Percentiles rank a stretch among this genome's conserved stretches.
Conservation (phyloP, 768 basidiomycete genomes). For the Collybia sp. region DNA sequence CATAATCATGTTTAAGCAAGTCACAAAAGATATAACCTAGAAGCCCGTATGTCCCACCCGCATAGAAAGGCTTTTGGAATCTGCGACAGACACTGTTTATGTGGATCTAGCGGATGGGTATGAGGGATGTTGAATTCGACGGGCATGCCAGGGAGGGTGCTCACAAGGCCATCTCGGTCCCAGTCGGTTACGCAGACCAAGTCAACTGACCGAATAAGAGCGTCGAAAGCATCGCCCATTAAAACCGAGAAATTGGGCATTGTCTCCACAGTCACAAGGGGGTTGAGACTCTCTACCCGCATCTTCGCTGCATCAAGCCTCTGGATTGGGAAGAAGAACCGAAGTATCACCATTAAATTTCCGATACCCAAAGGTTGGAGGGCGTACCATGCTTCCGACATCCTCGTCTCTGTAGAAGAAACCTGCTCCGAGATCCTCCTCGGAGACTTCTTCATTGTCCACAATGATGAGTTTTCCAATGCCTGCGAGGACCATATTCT, state of each 20-base stretch:
- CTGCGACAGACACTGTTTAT: conserved; percentile 80
- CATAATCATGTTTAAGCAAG: conserved; percentile 80
- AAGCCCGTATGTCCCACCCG: conserved; percentile 89
- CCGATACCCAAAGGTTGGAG: conserved; percentile 15
- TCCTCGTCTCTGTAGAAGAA: conserved; percentile 95
- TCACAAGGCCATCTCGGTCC: conserved; percentile 64
- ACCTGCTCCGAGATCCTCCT: conserved; percentile 87
- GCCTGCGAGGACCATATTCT: conserved; percentile 96
- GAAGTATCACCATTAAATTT: conserved; percentile 37
- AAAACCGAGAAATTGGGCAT: conserved; percentile 45
- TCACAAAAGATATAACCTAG: conserved; percentile 95
- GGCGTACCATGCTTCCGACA: conserved; percentile 76
- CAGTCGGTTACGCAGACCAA: conserved; percentile 87
- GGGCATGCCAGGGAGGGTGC: conserved; percentile 21
- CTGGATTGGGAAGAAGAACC: conserved; percentile 38
- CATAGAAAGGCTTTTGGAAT: conserved; percentile 76
- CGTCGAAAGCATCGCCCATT: conserved; percentile 48
- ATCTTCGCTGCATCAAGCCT: conserved; percentile 81
- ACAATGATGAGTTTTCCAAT: conserved; percentile 86
- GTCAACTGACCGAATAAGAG: conserved; percentile 64
- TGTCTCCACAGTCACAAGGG: conserved; percentile 80
- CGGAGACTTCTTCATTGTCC: conserved; percentile 69
- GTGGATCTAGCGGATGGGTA: conserved; percentile 53
- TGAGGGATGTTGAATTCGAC: conserved; percentile 4
- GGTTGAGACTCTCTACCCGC: conserved; percentile 87